Conservation (phyloP, 2,329 filamentous ascomycete species). For the Sporothrix euskadiensis region DNA sequence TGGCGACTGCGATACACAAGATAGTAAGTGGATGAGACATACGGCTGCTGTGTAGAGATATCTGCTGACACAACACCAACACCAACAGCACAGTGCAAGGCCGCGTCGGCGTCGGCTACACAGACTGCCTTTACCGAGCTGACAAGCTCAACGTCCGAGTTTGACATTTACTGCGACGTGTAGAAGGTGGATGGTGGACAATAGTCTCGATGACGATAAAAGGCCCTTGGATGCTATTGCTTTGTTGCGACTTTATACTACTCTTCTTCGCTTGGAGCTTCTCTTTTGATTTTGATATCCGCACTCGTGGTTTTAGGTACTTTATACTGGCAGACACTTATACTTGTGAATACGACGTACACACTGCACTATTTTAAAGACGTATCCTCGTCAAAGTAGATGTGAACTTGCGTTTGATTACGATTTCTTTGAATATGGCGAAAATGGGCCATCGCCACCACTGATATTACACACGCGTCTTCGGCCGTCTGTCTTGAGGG, state of each 20-base stretch:
- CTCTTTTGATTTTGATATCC: neutral
- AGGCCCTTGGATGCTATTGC: neutral
- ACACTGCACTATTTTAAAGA: neutral
- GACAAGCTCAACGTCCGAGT: conserved; percentile 46
- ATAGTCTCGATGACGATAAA: neutral
- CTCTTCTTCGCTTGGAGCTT: neutral
- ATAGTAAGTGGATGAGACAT: conserved; percentile 41
- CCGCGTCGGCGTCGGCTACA: conserved; percentile 37
- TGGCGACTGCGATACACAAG: conserved; percentile 49
- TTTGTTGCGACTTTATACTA: neutral
- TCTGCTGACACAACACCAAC: neutral
- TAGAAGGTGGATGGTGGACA: conserved; percentile 29
- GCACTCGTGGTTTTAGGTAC: neutral
- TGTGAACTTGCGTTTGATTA: neutral
- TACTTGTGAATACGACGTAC: neutral
- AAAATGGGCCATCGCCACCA: neutral
- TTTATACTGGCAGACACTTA: neutral
- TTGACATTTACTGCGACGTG: conserved; percentile 51
- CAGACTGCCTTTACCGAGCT: conserved; percentile 40
- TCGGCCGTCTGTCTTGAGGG: neutral
- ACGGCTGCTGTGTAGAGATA: neutral
- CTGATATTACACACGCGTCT: neutral
- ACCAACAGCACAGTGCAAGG: conserved; percentile 45
- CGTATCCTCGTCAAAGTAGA: neutral
- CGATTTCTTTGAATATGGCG: neutral